Base-by-base conservation (phyloP, 2,329 filamentous ascomycete species). In the Aspergillus clavatus region DNA sequence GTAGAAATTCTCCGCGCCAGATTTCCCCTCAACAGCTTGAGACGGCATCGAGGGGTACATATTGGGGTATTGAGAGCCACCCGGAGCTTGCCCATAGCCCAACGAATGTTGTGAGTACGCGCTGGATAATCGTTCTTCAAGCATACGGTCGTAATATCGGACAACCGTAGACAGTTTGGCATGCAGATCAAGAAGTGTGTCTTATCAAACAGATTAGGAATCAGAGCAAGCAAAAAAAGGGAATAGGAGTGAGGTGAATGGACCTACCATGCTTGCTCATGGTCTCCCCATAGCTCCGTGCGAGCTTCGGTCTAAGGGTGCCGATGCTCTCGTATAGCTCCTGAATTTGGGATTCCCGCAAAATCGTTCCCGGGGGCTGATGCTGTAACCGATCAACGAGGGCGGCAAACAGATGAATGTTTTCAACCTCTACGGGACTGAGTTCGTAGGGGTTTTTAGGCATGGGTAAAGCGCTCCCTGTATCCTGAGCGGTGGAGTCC, bases 291-390 rank as follows among this genome's bases (percentile, higher is more conserved):
- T 97, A 96, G 0, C 91, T 96, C 46, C 93, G 81, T 4, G 93
- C 93, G 44, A 98, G 76, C 67, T 98, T 98, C 1, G 93, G 93
- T 40, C 93, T 81, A 51, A 98, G 73, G 12, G 89, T 79, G n/a
- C 91, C 89, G 58, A 98, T 97, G 58, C 90, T 94, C 62, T 97
- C 93, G 65, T 98, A 98, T 4, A 98, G 75, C 69, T 98, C 93
- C 68, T 98, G 93, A 40, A 98, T 96, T 65, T 97, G 93, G 1
- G 93, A 93, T 61, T 98, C 93, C 39, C 93, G 80, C n/a, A 98
- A 71, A 42, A 98, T 96, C 0, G 93, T 97, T 0, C 93, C 93
- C 0, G 90, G 90, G 0, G 93, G 88, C 60, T 98, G 93, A 47
- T 94, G 93, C 65, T 97, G 91, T 31, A 98, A 72, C 26, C 94